A percentile compares a stretch with the other conserved stretches of the same genome.
phyloP scores from a whole-genome alignment of 257 asterid genomes.

The Coffea canephora region DNA sequence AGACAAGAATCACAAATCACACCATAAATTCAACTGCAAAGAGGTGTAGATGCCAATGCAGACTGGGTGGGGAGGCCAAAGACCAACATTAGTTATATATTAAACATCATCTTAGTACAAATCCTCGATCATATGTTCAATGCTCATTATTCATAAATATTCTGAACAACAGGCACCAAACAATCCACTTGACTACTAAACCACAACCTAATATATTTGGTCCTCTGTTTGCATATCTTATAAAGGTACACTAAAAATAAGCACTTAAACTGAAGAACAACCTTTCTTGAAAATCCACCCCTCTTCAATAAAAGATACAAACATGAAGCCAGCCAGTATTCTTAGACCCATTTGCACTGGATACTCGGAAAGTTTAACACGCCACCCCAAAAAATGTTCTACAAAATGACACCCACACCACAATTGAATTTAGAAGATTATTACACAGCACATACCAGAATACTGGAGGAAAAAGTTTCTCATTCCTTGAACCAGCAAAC shows the following conservation, averaged over 20 bases:
- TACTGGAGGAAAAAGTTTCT: background rate
- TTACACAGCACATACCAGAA: background rate
- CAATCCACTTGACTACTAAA: too few relatives aligned
- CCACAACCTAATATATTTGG: too few relatives aligned
- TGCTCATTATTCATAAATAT: background rate
- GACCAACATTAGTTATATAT: background rate
- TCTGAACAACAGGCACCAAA: background rate
- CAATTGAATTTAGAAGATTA: background rate
- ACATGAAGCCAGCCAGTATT: background rate
- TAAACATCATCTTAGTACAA: background rate
- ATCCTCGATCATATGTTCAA: background rate
- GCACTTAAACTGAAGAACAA: background rate
- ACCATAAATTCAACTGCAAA: background rate
- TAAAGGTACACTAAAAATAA: background rate
- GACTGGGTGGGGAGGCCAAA: background rate
- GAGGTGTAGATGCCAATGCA: background rate
- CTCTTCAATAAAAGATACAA: background rate
- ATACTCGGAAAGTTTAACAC: background rate
- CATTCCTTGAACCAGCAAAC: slow-evolving; percentile 9
- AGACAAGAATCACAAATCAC: background rate
- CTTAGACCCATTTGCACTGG: background rate
- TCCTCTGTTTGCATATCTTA: background rate
- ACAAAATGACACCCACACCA: background rate
- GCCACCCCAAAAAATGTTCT: background rate
- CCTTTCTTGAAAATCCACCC: background rate